phyloP scores from a whole-genome alignment of 2,329 filamentous ascomycete genomes.

The Penicillium sp. region DNA sequence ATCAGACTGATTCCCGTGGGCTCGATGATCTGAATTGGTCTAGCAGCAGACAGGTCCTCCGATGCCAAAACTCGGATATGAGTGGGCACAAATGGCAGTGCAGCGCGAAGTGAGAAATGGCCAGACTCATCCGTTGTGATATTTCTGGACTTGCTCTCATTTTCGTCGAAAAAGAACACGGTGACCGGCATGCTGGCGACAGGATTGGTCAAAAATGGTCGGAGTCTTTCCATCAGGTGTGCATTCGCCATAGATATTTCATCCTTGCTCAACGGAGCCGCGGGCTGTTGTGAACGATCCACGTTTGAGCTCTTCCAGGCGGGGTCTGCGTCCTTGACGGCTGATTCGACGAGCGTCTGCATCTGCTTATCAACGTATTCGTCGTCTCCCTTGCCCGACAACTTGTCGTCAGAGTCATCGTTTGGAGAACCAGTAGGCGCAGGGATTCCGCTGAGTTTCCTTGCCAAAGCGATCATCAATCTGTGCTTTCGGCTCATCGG shows the following conservation, averaged over 20 bases:
- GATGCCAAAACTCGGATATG: constrained; percentile 85
- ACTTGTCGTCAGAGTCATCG: constrained; percentile 42
- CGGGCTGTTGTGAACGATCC: constrained; percentile 42
- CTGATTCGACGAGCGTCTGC: constrained; percentile 71
- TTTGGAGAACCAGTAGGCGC: constrained; percentile 53
- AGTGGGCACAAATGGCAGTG: constrained; percentile 86
- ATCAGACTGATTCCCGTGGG: constrained; percentile 84
- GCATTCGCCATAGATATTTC: constrained; percentile 80
- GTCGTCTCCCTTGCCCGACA: constrained; percentile 51
- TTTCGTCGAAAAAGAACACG: constrained; percentile 91
- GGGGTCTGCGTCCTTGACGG: constrained; percentile 69
- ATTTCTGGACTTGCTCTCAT: constrained; percentile 77
- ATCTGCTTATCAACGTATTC: constrained; percentile 74
- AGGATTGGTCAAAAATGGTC: constrained; percentile 86
- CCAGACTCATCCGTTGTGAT: constrained; percentile 84
- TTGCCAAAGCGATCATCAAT: constrained; percentile 79
- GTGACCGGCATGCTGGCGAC: constrained; percentile 77
- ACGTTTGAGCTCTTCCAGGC: constrained; percentile 66
- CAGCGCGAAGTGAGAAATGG: constrained; percentile 79
- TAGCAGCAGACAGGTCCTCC: constrained; percentile 78
- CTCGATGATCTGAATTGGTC: constrained; percentile 75
- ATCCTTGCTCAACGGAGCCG: constrained; percentile 62
- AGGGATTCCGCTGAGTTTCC: constrained; percentile 84
- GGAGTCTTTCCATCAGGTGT: constrained; percentile 82
- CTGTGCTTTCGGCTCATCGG: constrained; percentile 86